Evolutionary conservation across 2,329 filamentous ascomycete species (phyloP), one percentile per base, ranked within the genome.

Genomic region (Hypoxylon sp.): DNA sequence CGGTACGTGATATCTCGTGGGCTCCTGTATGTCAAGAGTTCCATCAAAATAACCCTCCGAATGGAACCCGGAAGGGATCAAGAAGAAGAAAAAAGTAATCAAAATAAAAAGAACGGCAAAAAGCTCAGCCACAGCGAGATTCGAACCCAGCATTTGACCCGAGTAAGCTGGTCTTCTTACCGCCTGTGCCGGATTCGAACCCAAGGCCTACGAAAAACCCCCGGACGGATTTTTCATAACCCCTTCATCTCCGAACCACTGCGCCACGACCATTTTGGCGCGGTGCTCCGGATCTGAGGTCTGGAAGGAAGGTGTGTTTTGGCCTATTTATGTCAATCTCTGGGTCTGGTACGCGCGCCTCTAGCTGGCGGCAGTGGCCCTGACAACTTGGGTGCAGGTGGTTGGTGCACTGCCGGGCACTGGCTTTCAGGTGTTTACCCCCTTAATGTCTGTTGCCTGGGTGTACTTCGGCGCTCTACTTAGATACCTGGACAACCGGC

Each of bases 141-240:
- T n/a, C n/a, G n/a, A 44, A 44, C n/a, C 37, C 6, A 3, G 17
- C n/a, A 44, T 8, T 44, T 44, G 40, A 44, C 40, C 40, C 10
- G 40, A 44, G 7, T 17, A 44, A 44, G 40, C 40, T 44, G 40
- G 40, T 6, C 40, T 44, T 17, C 40, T 20, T 44, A 7, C 40
- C 40, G 40, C 40, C 40, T 44, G 40, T 7, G n/a, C n/a, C 7
- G n/a, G n/a, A 8, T 10, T 44, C 40, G 40, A 44, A 44, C 40
- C 40, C 40, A 6, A 8, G 40, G 20, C 40, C 40, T 44, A 44
- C 40, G 40, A 44, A 44, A 44, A 44, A 44, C 40, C 40, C 40
- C 40, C 40, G 40, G 40, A 40, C n/a, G 40, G 40, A 8, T 44
- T 44, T 44, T 20, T 44, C 40, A 20, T 6, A 17, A 11, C 14